phyloP scores from a whole-genome alignment of 192 early-diverging fungal genomes.

The Coemansia sp. region DNA sequence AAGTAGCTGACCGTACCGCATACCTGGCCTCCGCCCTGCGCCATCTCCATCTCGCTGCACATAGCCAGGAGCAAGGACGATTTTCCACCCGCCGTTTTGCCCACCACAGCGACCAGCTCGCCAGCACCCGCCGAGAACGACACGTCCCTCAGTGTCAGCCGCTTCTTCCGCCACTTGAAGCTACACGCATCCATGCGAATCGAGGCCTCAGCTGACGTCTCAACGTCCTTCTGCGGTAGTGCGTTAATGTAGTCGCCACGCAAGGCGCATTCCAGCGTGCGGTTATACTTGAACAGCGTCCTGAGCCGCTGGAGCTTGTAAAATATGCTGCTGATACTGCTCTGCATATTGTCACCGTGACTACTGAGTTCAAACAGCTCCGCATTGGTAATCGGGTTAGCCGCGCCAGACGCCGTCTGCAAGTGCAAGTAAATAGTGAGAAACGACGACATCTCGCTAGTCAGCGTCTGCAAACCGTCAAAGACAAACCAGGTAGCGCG shows the following conservation, averaged over 20 bases:
- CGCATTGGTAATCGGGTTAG: slow-evolving; percentile 18
- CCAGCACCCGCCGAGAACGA: slow-evolving; percentile 58
- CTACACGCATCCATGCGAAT: slow-evolving; percentile 25
- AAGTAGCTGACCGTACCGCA: slow-evolving; percentile 76
- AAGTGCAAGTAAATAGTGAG: slow-evolving; percentile 27
- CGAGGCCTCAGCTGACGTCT: neutral
- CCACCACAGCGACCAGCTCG: slow-evolving; percentile 78
- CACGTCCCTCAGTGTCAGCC: slow-evolving; percentile 41
- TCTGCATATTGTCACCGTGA: slow-evolving; percentile 14
- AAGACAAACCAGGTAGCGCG: slow-evolving; percentile 19
- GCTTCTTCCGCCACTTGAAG: slow-evolving; percentile 32
- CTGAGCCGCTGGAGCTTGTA: slow-evolving; percentile 5
- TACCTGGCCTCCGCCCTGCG: slow-evolving; percentile 54
- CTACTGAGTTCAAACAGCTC: slow-evolving; percentile 33
- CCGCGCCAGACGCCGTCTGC: neutral
- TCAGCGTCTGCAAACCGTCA: slow-evolving; percentile 11
- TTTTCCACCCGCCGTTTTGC: slow-evolving; percentile 85
- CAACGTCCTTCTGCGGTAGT: slow-evolving; percentile 9
- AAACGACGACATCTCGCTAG: slow-evolving; percentile 22
- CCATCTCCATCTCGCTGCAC: slow-evolving; percentile 79
- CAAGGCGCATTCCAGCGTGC: slow-evolving; percentile 21
- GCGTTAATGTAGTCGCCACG: slow-evolving; percentile 14
- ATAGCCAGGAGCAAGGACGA: slow-evolving; percentile 83
- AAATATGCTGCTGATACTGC: slow-evolving; percentile 5
- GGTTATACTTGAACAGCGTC: slow-evolving; percentile 6